These are phyloP conservation scores for Scutellaria baicalensis DNA, from an alignment of 257 asterid genomes.

Conservation along the genomic window DNA sequence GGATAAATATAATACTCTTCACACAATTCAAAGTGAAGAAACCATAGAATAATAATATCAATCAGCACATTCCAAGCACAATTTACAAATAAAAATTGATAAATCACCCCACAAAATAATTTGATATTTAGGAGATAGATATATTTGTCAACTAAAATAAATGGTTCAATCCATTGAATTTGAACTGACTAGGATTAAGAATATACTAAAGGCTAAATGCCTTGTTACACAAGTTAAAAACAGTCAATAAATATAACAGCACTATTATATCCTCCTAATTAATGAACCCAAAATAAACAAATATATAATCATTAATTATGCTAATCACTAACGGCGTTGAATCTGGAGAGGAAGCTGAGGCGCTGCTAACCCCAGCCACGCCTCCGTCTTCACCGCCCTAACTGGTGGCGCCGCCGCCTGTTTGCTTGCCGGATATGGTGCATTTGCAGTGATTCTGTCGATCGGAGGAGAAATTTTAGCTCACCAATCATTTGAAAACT, in stretches of 20 bases:
- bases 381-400: conserved; percentile 24
- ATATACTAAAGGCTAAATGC: not conserved
- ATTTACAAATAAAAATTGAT: not conserved
- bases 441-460: conserved; percentile 39
- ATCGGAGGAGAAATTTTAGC: too few relatives aligned
- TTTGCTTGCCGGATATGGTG: conserved; percentile 34
- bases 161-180: not conserved
- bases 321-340: conserved; percentile 13
- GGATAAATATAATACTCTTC: too few relatives aligned
- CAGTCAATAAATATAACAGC: not conserved
- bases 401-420: conserved; percentile 3
- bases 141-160: not conserved
- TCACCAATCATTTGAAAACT: too few relatives aligned
- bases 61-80: too few relatives aligned
- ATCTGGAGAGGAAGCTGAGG: conserved; percentile 23
- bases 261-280: not conserved
- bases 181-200: not conserved
- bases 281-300: not conserved
- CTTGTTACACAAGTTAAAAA: not conserved
- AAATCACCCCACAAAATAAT: not conserved
- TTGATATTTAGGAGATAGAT: not conserved
- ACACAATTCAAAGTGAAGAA: too few relatives aligned
- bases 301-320: not conserved
- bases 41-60: too few relatives aligned
- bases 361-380: conserved; percentile 49